These are phyloP conservation scores for Aspergillus homomorphus DNA, from an alignment of 495 filamentous ascomycete genomes.

Conservation along the genomic window DNA sequence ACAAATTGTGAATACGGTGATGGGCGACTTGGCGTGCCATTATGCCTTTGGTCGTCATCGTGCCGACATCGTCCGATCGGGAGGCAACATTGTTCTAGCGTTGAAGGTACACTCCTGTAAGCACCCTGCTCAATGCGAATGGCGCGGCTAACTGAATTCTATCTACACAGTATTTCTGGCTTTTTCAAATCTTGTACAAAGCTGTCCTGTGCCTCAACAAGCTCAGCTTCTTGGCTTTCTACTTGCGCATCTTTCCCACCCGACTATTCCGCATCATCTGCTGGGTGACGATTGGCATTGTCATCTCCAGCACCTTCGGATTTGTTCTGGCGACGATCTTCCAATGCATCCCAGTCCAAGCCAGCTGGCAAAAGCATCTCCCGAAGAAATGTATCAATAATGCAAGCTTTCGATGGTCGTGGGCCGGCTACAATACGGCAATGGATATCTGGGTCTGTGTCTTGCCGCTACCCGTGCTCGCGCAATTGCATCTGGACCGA, in stretches of 20 bases:
- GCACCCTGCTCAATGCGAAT: neutral
- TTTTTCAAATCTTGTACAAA: constrained; percentile 38
- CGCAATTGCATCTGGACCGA: constrained; percentile 35
- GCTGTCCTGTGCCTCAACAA: constrained; percentile 35
- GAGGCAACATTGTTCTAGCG: constrained; percentile 14
- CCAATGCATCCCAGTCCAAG: constrained; percentile 40
- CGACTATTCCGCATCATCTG: constrained; percentile 25
- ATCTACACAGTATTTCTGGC: constrained; percentile 28
- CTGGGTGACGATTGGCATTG: constrained; percentile 17
- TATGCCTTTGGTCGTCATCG: constrained; percentile 21
- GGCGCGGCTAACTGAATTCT: neutral
- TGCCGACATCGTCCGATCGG: constrained; percentile 13
- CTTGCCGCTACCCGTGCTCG: constrained; percentile 40
- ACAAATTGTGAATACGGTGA: constrained; percentile 20
- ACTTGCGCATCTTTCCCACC: constrained; percentile 34
- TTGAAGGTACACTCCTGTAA: constrained; percentile 16
- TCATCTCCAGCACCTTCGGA: constrained; percentile 16
- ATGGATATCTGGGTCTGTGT: constrained; percentile 41
- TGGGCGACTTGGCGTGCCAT: constrained; percentile 25
- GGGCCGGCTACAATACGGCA: constrained; percentile 28
- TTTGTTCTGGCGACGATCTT: constrained; percentile 39
- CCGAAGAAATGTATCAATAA: constrained; percentile 20
- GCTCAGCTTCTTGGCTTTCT: constrained; percentile 34
- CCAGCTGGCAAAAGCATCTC: constrained; percentile 33
- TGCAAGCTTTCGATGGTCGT: constrained; percentile 21